Evolutionary conservation across 441 rosid genomes (phyloP).

Genomic region (Euphorbia schlechtendalii): DNA sequence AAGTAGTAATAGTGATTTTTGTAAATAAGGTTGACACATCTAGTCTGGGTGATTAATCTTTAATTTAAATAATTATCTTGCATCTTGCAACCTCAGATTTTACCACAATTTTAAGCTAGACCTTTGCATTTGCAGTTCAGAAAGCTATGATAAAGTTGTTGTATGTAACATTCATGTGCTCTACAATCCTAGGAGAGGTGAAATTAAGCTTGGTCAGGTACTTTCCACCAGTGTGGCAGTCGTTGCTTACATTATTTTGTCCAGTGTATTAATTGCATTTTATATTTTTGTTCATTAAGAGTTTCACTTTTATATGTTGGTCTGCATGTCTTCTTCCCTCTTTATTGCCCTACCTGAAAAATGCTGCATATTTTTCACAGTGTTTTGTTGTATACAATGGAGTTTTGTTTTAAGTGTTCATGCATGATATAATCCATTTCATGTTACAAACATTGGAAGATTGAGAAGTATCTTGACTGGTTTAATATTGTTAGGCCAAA

Average conservation of each 20-base stretch:
- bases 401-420: neutral
- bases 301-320: neutral
- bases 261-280: neutral
- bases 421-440: neutral
- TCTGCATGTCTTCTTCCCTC: neutral
- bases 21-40: neutral
- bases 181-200: constrained; percentile 95
- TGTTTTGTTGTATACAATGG: neutral
- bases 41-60: neutral
- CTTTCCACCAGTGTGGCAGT: constrained; percentile 7
- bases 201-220: constrained; percentile 96
- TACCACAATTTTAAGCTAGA: constrained; percentile 12
- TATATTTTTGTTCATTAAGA: neutral
- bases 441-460: neutral
- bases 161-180: constrained; percentile 90
- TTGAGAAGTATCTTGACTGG: too few relatives aligned
- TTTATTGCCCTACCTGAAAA: neutral
- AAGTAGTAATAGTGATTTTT: neutral
- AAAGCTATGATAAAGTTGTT: constrained; percentile 47
- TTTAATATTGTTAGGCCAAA: too few relatives aligned
- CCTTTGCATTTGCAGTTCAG: constrained; percentile 44
- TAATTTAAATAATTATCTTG: neutral
- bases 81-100: neutral
- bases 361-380: neutral
- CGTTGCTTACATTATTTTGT: too few relatives aligned